phyloP scores from a whole-genome alignment of 208 protist species.

The Acanthamoeba healyi region DNA sequence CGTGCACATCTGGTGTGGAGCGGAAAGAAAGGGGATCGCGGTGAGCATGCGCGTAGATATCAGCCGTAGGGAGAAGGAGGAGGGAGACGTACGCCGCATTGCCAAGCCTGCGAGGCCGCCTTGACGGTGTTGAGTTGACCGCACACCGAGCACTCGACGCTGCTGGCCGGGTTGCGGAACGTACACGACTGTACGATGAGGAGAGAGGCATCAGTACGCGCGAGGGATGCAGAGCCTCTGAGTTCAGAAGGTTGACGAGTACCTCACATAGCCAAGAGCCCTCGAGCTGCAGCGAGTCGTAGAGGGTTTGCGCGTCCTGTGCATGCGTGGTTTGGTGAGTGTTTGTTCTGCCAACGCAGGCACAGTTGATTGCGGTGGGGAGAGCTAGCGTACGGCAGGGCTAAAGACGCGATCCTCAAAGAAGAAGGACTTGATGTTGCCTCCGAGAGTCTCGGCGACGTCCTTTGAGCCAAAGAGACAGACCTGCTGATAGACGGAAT shows the following conservation, averaged over 20 bases:
- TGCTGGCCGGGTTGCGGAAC: conserved; percentile 10
- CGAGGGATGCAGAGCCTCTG: too few relatives aligned
- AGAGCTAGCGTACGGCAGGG: background rate
- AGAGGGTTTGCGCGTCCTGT: conserved; percentile 29
- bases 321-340: background rate
- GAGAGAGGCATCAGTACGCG: too few relatives aligned
- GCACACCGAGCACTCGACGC: conserved; percentile 62
- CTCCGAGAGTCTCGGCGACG: conserved; percentile 19
- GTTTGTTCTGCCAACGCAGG: too few relatives aligned
- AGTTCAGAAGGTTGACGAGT: too few relatives aligned
- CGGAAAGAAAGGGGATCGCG: too few relatives aligned
- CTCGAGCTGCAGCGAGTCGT: conserved; percentile 30
- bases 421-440: conserved; percentile 66
- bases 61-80: background rate
- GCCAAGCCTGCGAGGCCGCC: background rate
- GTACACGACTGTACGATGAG: conserved; percentile 51
- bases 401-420: conserved; percentile 40
- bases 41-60: too few relatives aligned
- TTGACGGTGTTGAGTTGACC: conserved; percentile 25
- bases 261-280: conserved; percentile 17
- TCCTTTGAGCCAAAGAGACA: conserved; percentile 63
- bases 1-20: conserved; percentile 36
- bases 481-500: conserved; percentile 49
- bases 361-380: too few relatives aligned
- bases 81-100: background rate